Evolutionary conservation across 768 basidiomycete species (phyloP), one percentile per base, ranked within the genome.

Genomic region (Suillus subaureus): DNA sequence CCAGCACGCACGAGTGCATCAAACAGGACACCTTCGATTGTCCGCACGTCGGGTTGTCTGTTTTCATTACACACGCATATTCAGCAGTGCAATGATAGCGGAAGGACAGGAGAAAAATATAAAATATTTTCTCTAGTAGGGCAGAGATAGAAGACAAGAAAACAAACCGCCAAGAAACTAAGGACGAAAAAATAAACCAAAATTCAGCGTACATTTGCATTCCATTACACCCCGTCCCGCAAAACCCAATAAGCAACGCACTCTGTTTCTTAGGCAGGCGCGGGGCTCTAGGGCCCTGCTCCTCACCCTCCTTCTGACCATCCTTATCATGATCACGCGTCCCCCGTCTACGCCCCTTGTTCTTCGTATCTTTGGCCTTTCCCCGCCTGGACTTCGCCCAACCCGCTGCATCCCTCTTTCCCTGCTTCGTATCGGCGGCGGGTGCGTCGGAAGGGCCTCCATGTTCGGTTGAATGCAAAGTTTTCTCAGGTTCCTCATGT

Each of bases 1-100:
- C 96, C 97, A 3, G 90, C 91, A 69, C 91, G 89, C 33, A 95
- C 90, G 57, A 99, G 81, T 0, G 96, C 95, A 52, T 89, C 86
- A 71, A 97, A 99, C 39, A 99, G 75, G 47, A 88, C 85, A 23
- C 94, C 93, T 77, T 99, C 97, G 68, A 99, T 95, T 1, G 97
- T 99, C 52, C 82, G 84, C 11, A 84, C 82, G 60, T 88, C 83
- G 9, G 87, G 89, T 74, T 96, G 93, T 61, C 93, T 94, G 66
- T 61, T 40, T n/a, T 2, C 4, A 28, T 55, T 12, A 7, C 40
- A 33, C 56, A 39, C 18, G 58, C 31, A 18, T 35, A 26, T 58
- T 56, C 26, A 28, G 26, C 26, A 58, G 40, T 33, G 43, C 42
- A 31, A 37, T 21, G 49, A 54, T 55, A 33, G 23, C 39, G 16